Percentiles rank a stretch among this genome's conserved stretches.
phyloP scores from a whole-genome alignment of 1,139 yeast species.

The Debaryomycetaceae sp. region DNA sequence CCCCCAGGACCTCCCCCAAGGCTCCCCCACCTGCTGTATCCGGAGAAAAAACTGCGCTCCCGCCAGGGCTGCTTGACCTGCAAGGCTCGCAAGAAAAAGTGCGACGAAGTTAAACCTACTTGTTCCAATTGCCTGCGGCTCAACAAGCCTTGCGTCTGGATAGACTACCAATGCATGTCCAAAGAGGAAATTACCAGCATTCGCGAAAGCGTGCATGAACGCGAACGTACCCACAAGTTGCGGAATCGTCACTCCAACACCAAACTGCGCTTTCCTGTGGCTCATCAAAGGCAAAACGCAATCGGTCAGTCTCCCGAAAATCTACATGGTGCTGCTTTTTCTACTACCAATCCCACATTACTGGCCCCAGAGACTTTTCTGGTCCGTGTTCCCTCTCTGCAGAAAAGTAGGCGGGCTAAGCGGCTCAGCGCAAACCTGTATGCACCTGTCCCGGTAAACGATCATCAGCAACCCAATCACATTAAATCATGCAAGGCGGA shows the following conservation, averaged over 20 bases:
- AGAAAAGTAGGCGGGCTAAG: no score
- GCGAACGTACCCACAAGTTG: conserved; percentile 23
- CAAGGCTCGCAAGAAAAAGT: conserved; percentile 60
- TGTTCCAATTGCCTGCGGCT: conserved; percentile 34
- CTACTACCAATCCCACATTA: no score
- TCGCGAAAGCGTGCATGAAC: conserved; percentile 16
- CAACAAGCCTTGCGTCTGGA: conserved; percentile 16
- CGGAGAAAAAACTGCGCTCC: conserved; percentile 17
- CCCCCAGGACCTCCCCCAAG: not conserved
- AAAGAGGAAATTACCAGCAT: conserved; percentile 14
- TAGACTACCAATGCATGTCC: conserved; percentile 19
- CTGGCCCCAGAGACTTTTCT: no score
- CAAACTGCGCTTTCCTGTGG: not conserved
- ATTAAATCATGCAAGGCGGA: no score
- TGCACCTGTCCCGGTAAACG: no score
- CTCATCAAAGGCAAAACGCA: no score
- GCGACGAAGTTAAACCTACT: conserved; percentile 52
- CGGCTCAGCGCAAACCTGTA: no score
- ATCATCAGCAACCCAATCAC: no score
- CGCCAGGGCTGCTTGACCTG: conserved; percentile 62
- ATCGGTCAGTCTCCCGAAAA: no score
- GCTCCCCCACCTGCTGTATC: conserved; percentile 1
- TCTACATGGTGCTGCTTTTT: no score
- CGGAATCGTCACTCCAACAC: conserved; percentile 19
- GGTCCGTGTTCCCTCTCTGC: no score